A percentile compares a stretch with the other conserved stretches of the same genome.
phyloP scores from a whole-genome alignment of 108 stramenopile genomes.

The Nitzschia sp. region DNA sequence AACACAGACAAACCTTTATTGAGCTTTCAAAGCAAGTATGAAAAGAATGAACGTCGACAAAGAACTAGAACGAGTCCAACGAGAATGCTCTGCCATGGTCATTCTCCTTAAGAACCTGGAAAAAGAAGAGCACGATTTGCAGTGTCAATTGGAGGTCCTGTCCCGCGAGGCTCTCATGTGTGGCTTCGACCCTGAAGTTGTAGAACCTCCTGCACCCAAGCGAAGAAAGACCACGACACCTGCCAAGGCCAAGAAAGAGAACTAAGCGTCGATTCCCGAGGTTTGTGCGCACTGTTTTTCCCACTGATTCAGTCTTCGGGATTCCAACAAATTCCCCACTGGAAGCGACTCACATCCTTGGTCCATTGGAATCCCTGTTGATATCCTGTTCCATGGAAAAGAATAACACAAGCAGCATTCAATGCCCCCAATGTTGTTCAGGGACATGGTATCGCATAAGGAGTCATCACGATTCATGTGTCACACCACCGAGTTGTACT shows the following conservation, averaged over 20 bases:
- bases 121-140: conserved; percentile 38
- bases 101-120: conserved; percentile 38
- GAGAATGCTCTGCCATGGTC: conserved; percentile 50
- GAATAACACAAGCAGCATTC: too few relatives aligned
- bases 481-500: too few relatives aligned
- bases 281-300: too few relatives aligned
- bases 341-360: too few relatives aligned
- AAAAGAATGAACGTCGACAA: conserved; percentile 3
- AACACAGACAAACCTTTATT: too few relatives aligned
- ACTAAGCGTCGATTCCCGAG: background rate
- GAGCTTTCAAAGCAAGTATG: background rate
- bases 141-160: conserved; percentile 40
- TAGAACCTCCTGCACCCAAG: conserved; percentile 47
- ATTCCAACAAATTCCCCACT: too few relatives aligned
- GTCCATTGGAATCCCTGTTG: too few relatives aligned
- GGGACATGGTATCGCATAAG: too few relatives aligned
- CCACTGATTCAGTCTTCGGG: too few relatives aligned
- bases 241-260: conserved; percentile 20
- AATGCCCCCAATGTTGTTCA: too few relatives aligned
- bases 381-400: too few relatives aligned
- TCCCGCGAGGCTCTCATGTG: conserved; percentile 43
- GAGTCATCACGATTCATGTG: too few relatives aligned
- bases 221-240: conserved; percentile 25
- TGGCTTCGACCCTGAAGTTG: conserved; percentile 39
- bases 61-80: conserved; percentile 29